These are phyloP conservation scores for Penicillium vulpinum DNA, from an alignment of 2,329 filamentous ascomycete species.

Conservation along the genomic window DNA sequence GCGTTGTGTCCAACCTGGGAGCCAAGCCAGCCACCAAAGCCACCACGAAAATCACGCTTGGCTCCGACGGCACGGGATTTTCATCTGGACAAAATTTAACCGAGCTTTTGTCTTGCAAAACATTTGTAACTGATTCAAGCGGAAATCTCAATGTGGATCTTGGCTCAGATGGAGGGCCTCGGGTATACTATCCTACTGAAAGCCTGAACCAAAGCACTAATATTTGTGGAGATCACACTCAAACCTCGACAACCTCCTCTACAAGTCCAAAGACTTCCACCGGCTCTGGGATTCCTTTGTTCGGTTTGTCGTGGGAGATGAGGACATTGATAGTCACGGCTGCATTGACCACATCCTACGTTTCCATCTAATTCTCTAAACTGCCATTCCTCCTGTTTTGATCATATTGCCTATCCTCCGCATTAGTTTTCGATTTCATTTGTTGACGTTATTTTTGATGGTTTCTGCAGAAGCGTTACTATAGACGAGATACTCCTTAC, in stretches of 20 bases:
- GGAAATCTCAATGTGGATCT: conserved; percentile 13
- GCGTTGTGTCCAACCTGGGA: conserved; percentile 9
- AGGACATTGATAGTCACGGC: background rate
- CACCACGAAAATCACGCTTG: conserved; percentile 8
- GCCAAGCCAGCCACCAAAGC: conserved; percentile 8
- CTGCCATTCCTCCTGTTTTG: background rate
- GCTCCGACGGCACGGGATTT: conserved; percentile 7
- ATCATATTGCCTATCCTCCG: background rate
- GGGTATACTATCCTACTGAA: conserved; percentile 15
- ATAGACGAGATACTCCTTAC: background rate
- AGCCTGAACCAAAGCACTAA: conserved; percentile 8
- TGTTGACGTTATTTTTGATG: background rate
- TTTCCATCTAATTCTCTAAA: background rate
- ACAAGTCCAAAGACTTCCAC: conserved; percentile 3
- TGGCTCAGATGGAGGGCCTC: conserved; percentile 13
- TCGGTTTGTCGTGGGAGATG: background rate
- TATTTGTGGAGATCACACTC: conserved; percentile 2
- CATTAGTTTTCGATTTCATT: background rate
- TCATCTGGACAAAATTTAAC: conserved; percentile 9
- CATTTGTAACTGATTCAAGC: conserved; percentile 7
- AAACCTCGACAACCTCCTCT: conserved; percentile 4
- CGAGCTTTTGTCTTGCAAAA: conserved; percentile 12
- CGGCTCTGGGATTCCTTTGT: background rate
- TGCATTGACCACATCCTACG: background rate
- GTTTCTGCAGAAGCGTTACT: background rate